Evolutionary conservation across 2,329 filamentous ascomycete genomes (phyloP).

Genomic region (Thielaviopsis punctulata): DNA sequence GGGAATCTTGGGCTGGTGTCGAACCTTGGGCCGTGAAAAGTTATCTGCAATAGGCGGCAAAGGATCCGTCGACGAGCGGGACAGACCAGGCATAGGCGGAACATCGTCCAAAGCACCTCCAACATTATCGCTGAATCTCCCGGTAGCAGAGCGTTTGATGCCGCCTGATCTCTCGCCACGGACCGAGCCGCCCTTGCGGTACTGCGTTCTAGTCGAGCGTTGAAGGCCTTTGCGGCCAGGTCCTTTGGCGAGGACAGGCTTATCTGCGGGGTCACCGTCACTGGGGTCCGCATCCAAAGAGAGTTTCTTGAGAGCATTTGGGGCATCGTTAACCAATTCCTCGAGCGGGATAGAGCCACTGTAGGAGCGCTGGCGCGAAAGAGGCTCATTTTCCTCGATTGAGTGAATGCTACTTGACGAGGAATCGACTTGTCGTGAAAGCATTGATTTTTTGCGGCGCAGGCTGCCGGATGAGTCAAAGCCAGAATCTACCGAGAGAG

Average conservation of each 20-base stretch:
- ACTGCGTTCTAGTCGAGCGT: constrained; percentile 81
- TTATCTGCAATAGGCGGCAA: constrained; percentile 29
- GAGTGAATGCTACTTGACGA: constrained; percentile 46
- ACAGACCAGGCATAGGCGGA: constrained; percentile 26
- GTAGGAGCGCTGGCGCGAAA: constrained; percentile 54
- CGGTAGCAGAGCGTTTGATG: constrained; percentile 46
- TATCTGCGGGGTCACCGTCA: constrained; percentile 39
- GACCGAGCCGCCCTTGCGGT: constrained; percentile 69
- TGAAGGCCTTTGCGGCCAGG: constrained; percentile 58
- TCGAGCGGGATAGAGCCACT: constrained; percentile 45
- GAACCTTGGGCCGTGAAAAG: constrained; percentile 41
- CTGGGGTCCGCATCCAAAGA: constrained; percentile 34
- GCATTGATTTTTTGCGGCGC: constrained; percentile 82
- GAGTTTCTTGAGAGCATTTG: constrained; percentile 52
- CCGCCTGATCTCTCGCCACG: constrained; percentile 60
- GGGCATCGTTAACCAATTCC: constrained; percentile 65
- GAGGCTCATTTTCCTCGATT: constrained; percentile 64
- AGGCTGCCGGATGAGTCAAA: constrained; percentile 33
- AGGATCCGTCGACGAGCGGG: constrained; percentile 55
- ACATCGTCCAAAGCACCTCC: constrained; percentile 23
- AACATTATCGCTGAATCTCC: not conserved
- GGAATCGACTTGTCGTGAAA: constrained; percentile 78
- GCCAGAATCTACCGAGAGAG: constrained; percentile 38
- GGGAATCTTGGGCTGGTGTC: constrained; percentile 32
- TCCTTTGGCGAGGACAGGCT: constrained; percentile 68